Evolutionary conservation across 768 basidiomycete species (phyloP), one percentile per base, ranked within the genome.

Genomic region (Leccinum incarnatum): DNA sequence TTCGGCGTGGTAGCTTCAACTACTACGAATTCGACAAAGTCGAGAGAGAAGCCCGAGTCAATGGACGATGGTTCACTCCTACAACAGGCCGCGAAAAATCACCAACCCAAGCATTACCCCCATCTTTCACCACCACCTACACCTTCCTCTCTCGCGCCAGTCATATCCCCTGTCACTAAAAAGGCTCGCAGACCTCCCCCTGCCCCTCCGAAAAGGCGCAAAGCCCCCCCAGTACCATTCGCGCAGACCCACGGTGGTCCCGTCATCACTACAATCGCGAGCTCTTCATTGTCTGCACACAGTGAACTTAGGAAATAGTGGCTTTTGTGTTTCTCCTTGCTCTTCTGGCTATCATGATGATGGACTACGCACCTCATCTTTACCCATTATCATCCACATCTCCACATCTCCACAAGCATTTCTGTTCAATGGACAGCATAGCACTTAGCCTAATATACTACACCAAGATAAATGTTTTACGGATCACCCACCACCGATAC

Each of bases 221-320:
- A 88, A 64, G 84, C 89, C 1, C 89, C 90, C 34, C 86, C 89
- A 15, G 78, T 87, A 48, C 88, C 90, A 10, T 73, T 79, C 2
- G 77, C 75, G 30, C 76, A 69, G 51, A 79, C 79, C 1, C 77
- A 79, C 55, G 66, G 79, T 14, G 85, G 83, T 9, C 80, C 78
- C 21, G 83, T 81, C 36, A 84, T 89, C 34, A 84, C 84, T 7
- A 77, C 85, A 1, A 87, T 89, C 42, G 76, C 78, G 21, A 72
- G 69, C 29, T 77, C 77, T n/a, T 66, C 76, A 1, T 59, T 66
- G 10, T 66, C 73, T 47, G 46, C 63, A 23, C 54, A 54, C 55
- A 50, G 27, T 45, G 64, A 67, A 23, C 27, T 60, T 51, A 65
- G 65, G 32, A 69, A 63, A 57, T 62, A 51, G 57, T n/a, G 55